phyloP scores from a whole-genome alignment of 75 land plant species.

The Ceratopteris richardii region DNA sequence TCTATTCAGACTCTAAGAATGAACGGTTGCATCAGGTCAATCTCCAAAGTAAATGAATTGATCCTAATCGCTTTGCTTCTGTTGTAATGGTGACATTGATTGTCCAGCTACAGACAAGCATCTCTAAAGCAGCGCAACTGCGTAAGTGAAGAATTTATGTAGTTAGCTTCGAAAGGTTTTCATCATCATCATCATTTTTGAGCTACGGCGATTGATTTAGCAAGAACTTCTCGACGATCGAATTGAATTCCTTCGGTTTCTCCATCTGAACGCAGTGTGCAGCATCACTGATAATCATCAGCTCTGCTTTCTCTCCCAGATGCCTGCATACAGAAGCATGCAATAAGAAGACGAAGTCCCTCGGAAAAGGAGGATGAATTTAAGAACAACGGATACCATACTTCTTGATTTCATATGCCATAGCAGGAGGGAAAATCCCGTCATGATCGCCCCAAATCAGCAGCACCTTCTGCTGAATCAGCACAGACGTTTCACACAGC shows the following conservation, averaged over 20 bases:
- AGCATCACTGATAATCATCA: constrained; percentile 53
- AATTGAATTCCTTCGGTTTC: constrained; percentile 44
- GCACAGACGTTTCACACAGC: not conserved
- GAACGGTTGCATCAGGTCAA: too few species aligned
- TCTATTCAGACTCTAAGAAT: too few species aligned
- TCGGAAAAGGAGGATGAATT: not conserved
- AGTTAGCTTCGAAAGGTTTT: too few species aligned
- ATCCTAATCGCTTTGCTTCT: too few species aligned
- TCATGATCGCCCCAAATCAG: constrained; percentile 85
- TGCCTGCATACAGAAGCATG: constrained; percentile 32
- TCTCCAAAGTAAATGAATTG: too few species aligned
- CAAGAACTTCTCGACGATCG: constrained; percentile 39
- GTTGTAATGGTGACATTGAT: too few species aligned
- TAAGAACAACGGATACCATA: constrained; percentile 38
- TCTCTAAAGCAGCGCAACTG: too few species aligned
- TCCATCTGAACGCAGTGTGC: constrained; percentile 71
- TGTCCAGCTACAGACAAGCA: too few species aligned
- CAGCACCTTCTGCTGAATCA: constrained; percentile 52
- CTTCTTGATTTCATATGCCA: constrained; percentile 63
- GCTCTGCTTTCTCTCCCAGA: constrained; percentile 48
- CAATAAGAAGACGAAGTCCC: not conserved
- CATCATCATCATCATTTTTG: too few species aligned
- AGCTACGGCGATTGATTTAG: not conserved
- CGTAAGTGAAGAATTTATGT: too few species aligned
- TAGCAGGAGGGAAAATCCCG: constrained; percentile 51